phyloP scores from a whole-genome alignment of 192 early-diverging fungal species.

The Spizellomyces sp. region DNA sequence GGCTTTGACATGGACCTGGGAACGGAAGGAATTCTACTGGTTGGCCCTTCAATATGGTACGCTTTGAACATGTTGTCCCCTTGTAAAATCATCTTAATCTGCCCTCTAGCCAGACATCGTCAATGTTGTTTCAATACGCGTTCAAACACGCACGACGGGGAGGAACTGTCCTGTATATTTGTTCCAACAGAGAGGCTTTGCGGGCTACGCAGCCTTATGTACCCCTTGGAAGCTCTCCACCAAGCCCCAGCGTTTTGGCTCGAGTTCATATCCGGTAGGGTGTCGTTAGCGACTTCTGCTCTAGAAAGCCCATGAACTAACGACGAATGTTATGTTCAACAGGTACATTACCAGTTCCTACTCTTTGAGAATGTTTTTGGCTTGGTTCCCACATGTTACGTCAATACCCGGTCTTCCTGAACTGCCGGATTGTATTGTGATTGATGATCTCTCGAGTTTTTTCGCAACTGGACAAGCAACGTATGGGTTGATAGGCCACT shows the following conservation, averaged over 20 bases:
- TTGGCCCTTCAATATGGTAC: background rate
- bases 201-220: background rate
- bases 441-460: background rate
- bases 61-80: background rate
- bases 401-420: background rate
- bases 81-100: background rate
- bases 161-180: background rate
- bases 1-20: too few relatives aligned
- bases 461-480: too few relatives aligned
- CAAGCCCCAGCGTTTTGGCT: background rate
- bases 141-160: background rate
- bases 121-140: background rate
- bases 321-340: background rate
- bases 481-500: too few relatives aligned
- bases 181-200: background rate
- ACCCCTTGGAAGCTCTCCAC: background rate
- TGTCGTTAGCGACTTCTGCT: background rate
- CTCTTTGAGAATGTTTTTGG: background rate
- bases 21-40: background rate
- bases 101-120: background rate
- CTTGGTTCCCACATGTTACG: background rate
- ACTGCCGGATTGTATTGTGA: background rate
- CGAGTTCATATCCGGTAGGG: background rate
- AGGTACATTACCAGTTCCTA: background rate
- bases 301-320: background rate